A percentile compares a stretch with the other conserved stretches of the same genome.
These are phyloP conservation scores for Artemisia tridentata DNA, from an alignment of 129 eudicot species.

Conservation along the genomic window DNA sequence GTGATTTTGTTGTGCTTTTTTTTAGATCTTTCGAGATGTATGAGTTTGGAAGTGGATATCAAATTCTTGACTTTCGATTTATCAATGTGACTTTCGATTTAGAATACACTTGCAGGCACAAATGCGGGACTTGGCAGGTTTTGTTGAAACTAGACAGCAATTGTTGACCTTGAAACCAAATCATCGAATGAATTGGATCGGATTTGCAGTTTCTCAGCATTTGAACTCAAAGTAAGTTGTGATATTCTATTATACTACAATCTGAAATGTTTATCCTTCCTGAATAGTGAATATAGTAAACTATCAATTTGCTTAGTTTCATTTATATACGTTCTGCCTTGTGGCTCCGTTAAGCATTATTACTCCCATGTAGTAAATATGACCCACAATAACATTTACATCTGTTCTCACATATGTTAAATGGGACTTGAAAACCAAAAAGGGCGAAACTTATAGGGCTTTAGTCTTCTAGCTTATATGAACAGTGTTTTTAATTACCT, in stretches of 20 bases:
- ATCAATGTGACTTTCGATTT: no score
- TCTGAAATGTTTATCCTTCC: background rate
- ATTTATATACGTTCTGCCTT: background rate
- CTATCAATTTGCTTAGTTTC: background rate
- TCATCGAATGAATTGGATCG: conserved; percentile 99
- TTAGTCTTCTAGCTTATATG: no score
- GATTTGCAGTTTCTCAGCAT: conserved; percentile 95
- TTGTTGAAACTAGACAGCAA: conserved; percentile 96
- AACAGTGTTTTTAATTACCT: no score
- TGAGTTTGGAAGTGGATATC: no score
- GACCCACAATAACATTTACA: conserved; percentile 3
- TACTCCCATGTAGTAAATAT: background rate
- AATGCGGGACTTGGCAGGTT: conserved; percentile 94
- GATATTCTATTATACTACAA: background rate
- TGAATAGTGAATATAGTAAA: background rate
- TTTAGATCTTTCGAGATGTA: no score
- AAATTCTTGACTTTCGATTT: no score
- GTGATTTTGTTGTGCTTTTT: no score
- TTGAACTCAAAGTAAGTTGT: conserved; percentile 65
- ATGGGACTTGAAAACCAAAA: no score
- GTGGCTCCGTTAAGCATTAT: background rate
- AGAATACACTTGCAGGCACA: conserved; percentile 82
- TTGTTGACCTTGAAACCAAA: conserved; percentile 87
- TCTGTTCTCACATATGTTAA: background rate
- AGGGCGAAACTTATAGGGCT: no score